Conservation (phyloP, 2,329 filamentous ascomycete species). For the Penicillium corylophilum region DNA sequence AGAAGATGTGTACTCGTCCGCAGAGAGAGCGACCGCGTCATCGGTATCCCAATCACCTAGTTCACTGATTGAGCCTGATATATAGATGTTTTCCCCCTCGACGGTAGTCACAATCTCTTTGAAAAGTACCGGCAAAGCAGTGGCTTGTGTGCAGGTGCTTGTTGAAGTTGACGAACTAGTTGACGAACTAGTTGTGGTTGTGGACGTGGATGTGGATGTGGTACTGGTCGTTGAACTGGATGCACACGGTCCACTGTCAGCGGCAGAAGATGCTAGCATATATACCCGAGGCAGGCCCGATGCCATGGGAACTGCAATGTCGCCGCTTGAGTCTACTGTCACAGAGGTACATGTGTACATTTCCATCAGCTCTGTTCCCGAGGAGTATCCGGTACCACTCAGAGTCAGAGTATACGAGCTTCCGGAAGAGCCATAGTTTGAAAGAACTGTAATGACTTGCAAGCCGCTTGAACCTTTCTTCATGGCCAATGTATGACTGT, state of each 20-base stretch:
- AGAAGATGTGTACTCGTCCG: conserved; percentile 57
- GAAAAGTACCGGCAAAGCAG: conserved; percentile 62
- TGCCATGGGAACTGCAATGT: conserved; percentile 45
- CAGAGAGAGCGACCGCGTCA: conserved; percentile 57
- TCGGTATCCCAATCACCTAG: conserved; percentile 64
- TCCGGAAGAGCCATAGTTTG: conserved; percentile 39
- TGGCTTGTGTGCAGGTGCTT: conserved; percentile 23
- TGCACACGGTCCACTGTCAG: background rate
- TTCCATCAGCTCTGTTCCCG: conserved; percentile 27
- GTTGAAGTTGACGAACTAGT: background rate
- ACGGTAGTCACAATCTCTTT: conserved; percentile 57
- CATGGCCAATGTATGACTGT: conserved; percentile 46
- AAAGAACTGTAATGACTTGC: conserved; percentile 44
- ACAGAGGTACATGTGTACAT: conserved; percentile 42
- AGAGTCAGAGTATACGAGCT: conserved; percentile 25
- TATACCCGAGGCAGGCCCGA: conserved; percentile 45
- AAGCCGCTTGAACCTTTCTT: conserved; percentile 43
- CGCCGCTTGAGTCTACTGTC: conserved; percentile 45
- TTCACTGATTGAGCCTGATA: conserved; percentile 59
- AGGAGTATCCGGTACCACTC: conserved; percentile 21
- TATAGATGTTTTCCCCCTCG: conserved; percentile 64
- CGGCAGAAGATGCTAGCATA: conserved; percentile 15
- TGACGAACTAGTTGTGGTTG: conserved; percentile 1
- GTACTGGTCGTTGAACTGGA: conserved; percentile 5
- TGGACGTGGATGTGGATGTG: background rate